Percentiles rank a stretch among this genome's conserved stretches.
Evolutionary conservation across 768 basidiomycete genomes (phyloP).

Genomic region (Tylopilus felleus): DNA sequence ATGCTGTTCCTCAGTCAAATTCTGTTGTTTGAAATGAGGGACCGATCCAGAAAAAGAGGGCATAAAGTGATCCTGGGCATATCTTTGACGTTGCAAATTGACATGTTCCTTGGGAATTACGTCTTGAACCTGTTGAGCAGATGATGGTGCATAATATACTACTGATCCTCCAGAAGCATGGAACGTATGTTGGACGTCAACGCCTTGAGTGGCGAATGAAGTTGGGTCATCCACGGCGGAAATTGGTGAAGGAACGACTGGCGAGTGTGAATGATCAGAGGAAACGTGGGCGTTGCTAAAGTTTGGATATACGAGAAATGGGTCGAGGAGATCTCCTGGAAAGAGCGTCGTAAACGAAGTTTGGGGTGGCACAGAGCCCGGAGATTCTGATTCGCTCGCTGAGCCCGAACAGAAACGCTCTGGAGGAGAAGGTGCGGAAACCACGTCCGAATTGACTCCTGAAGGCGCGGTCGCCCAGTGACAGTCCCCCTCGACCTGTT

Average conservation of each 20-base stretch:
- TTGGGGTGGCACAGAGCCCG: slow-evolving; percentile 33
- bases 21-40: slow-evolving; percentile 29
- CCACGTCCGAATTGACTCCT: slow-evolving; percentile 12
- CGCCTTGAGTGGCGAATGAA: slow-evolving; percentile 24
- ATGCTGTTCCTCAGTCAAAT: slow-evolving; percentile 50
- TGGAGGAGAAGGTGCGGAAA: slow-evolving; percentile 20
- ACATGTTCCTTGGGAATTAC: slow-evolving; percentile 27
- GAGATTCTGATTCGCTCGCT: slow-evolving; percentile 20
- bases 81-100: slow-evolving; percentile 25
- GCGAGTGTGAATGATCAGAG: slow-evolving; percentile 31
- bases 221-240: slow-evolving; percentile 27
- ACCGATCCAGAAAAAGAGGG: slow-evolving; percentile 22
- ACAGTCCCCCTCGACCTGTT: slow-evolving; percentile 20
- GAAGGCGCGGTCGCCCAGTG: slow-evolving; percentile 21
- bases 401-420: slow-evolving; percentile 24
- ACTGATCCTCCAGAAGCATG: slow-evolving; percentile 27
- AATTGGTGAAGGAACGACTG: slow-evolving; percentile 22
- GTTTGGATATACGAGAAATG: slow-evolving; percentile 42
- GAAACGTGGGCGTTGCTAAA: slow-evolving; percentile 35
- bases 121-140: slow-evolving; percentile 24
- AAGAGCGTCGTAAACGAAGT: slow-evolving; percentile 41
- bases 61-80: slow-evolving; percentile 27
- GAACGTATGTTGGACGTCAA: slow-evolving; percentile 22
- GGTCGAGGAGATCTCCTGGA: slow-evolving; percentile 41
- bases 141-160: slow-evolving; percentile 27